phyloP scores from a whole-genome alignment of 2,329 filamentous ascomycete species.

The Escovopsis weberi region DNA sequence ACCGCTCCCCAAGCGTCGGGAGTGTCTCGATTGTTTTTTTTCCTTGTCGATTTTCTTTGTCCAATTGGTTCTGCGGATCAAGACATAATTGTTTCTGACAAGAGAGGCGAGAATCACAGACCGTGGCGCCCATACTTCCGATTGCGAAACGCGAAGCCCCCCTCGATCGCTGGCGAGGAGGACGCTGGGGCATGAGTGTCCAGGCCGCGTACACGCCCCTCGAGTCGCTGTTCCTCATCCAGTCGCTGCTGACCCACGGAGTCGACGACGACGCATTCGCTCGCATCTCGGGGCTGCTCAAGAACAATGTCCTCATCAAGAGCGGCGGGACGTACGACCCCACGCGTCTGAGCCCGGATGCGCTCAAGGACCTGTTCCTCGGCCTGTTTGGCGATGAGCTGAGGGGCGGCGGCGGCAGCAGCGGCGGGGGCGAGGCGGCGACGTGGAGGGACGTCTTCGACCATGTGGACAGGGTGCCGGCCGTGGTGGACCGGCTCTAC shows the following conservation, averaged over 20 bases:
- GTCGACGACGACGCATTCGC: slow-evolving; percentile 50
- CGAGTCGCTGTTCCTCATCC: slow-evolving; percentile 76
- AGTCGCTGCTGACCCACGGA: slow-evolving; percentile 57
- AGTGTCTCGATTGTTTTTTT: not conserved
- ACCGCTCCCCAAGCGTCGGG: too few species aligned
- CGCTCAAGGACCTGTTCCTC: slow-evolving; percentile 66
- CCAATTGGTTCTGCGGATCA: not conserved
- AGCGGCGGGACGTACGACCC: slow-evolving; percentile 58
- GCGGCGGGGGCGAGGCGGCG: slow-evolving; percentile 48
- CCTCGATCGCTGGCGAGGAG: slow-evolving; percentile 42
- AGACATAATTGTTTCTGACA: not conserved
- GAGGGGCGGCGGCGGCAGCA: slow-evolving; percentile 26
- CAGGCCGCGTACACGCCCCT: slow-evolving; percentile 62
- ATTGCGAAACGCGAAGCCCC: slow-evolving; percentile 36
- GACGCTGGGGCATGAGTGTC: slow-evolving; percentile 40
- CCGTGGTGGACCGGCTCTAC: slow-evolving; percentile 60
- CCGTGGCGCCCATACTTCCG: slow-evolving; percentile 42
- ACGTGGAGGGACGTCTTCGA: slow-evolving; percentile 52
- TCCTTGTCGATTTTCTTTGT: not conserved
- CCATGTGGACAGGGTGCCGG: slow-evolving; percentile 53
- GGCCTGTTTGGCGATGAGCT: slow-evolving; percentile 62
- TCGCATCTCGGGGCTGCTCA: slow-evolving; percentile 60
- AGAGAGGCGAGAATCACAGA: slow-evolving; percentile 11
- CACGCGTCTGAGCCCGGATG: slow-evolving; percentile 58
- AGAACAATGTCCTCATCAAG: slow-evolving; percentile 57